A percentile compares a stretch with the other conserved stretches of the same genome.
Conservation (phyloP, 225 moss, liverwort and hornwort genomes). For the Polytrichum formosum region DNA sequence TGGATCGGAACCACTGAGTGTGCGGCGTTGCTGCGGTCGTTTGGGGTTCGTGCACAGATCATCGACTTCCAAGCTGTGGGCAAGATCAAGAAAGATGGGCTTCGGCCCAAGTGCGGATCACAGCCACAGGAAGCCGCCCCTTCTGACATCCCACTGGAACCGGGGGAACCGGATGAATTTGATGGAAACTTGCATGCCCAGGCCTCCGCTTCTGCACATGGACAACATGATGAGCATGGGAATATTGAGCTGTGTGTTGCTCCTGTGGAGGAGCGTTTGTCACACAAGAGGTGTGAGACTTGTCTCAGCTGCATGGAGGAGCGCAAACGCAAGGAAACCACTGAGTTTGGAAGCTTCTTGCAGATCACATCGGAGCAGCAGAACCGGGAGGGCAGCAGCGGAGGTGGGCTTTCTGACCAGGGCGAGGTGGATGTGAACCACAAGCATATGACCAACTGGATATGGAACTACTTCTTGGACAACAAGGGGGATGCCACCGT, state of each 20-base stretch:
- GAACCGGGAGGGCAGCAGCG: constrained; percentile 7
- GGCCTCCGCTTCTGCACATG: not conserved
- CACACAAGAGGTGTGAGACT: not conserved
- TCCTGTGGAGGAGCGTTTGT: not conserved
- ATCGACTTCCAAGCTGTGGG: constrained; percentile 54
- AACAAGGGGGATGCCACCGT: not conserved
- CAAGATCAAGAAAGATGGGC: not conserved
- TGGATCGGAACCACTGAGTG: constrained; percentile 89
- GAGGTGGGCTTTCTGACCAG: constrained; percentile 21
- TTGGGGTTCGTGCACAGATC: constrained; percentile 60
- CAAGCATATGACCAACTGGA: constrained; percentile 68
- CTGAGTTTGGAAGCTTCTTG: not conserved
- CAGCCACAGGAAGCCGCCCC: not conserved
- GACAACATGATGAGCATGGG: not conserved
- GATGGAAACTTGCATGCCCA: not conserved
- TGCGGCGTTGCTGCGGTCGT: constrained; percentile 71
- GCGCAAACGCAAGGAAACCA: constrained; percentile 12
- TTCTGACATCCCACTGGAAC: not conserved
- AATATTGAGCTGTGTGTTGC: not conserved
- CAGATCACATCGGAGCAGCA: constrained; percentile 22
- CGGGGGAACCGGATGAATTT: not conserved
- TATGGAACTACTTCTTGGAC: constrained; percentile 64
- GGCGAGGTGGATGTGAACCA: constrained; percentile 32
- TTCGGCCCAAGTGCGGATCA: not conserved
- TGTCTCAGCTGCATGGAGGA: constrained; percentile 29